Evolutionary conservation across 2,329 filamentous ascomycete species (phyloP).

Genomic region (Orbilia oligospora): DNA sequence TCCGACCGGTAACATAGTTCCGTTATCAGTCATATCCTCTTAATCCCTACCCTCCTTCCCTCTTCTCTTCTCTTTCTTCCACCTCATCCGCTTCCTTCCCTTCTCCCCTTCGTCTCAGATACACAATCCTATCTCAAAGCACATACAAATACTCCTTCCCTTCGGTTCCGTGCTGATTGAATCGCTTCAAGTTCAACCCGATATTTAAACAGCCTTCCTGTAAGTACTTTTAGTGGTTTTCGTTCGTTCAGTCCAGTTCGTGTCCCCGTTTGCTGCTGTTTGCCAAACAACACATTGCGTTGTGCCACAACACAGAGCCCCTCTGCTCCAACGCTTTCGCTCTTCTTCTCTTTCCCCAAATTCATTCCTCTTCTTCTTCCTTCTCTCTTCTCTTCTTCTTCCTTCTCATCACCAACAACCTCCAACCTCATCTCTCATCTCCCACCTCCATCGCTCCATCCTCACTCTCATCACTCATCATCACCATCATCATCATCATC

Average conservation of each 20-base stretch:
- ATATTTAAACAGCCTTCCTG: neutral
- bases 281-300: slow-evolving; percentile 38
- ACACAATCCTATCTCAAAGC: slow-evolving; percentile 3
- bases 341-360: neutral
- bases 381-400: slow-evolving; percentile 4
- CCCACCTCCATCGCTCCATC: slow-evolving; percentile 14
- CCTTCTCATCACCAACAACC: slow-evolving; percentile 8
- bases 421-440: slow-evolving; percentile 16
- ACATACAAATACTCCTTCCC: slow-evolving; percentile 10
- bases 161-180: slow-evolving; percentile 1
- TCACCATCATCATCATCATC: neutral
- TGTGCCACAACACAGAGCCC: slow-evolving; percentile 22
- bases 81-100: neutral
- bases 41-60: neutral
- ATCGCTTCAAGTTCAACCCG: neutral
- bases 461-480: neutral
- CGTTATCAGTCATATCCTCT: neutral
- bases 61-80: neutral
- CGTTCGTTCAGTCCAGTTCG: neutral
- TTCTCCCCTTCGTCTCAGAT: neutral
- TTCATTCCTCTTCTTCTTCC: neutral
- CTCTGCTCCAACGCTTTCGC: slow-evolving; percentile 15
- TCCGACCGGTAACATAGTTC: slow-evolving; percentile 1
- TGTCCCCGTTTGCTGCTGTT: slow-evolving; percentile 6
- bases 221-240: neutral